These are phyloP conservation scores for Jamesozyma lodderae DNA, from an alignment of 805 yeast species.

Conservation along the genomic window DNA sequence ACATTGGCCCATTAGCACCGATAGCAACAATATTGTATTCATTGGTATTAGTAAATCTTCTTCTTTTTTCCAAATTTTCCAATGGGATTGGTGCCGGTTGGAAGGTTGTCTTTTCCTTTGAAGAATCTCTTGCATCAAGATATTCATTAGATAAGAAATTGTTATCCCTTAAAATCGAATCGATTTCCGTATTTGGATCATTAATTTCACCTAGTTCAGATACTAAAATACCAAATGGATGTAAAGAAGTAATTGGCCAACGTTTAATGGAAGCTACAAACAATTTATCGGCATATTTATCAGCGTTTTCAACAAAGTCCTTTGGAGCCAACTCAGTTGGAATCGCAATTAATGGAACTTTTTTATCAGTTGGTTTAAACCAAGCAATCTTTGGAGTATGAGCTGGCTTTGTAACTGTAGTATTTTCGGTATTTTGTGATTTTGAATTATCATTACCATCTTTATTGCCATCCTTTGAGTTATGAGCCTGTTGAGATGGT, in stretches of 20 bases:
- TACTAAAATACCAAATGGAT: constrained; percentile 92
- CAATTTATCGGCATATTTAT: constrained; percentile 65
- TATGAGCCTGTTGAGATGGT: constrained; percentile 86
- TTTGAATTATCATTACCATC: constrained; percentile 47
- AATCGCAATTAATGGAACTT: constrained; percentile 94
- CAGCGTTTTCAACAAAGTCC: constrained; percentile 90
- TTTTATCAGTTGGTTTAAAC: constrained; percentile 98
- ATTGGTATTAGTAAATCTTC: constrained; percentile 13
- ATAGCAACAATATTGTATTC: constrained; percentile 30
- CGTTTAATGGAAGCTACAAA: constrained; percentile 94
- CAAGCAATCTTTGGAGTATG: constrained; percentile 89
- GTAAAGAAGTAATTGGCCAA: constrained; percentile 98
- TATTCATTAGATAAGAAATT: constrained; percentile 77
- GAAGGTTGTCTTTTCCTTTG: constrained; percentile 22
- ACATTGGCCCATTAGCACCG: constrained; percentile 29
- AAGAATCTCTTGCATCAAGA: constrained; percentile 36
- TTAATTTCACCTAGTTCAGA: constrained; percentile 77
- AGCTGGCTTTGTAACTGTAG: constrained; percentile 18
- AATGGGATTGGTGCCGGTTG: constrained; percentile 17
- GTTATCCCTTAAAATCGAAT: constrained; percentile 81
- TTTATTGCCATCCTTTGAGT: constrained; percentile 39
- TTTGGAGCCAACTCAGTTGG: constrained; percentile 97
- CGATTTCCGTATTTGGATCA: constrained; percentile 70
- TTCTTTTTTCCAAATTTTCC: constrained; percentile 14
- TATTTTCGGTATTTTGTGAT: constrained; percentile 12